Percentiles rank a stretch among this genome's conserved stretches.
Conservation (phyloP, 495 filamentous ascomycete species). For the Lentithecium fluviatile region DNA sequence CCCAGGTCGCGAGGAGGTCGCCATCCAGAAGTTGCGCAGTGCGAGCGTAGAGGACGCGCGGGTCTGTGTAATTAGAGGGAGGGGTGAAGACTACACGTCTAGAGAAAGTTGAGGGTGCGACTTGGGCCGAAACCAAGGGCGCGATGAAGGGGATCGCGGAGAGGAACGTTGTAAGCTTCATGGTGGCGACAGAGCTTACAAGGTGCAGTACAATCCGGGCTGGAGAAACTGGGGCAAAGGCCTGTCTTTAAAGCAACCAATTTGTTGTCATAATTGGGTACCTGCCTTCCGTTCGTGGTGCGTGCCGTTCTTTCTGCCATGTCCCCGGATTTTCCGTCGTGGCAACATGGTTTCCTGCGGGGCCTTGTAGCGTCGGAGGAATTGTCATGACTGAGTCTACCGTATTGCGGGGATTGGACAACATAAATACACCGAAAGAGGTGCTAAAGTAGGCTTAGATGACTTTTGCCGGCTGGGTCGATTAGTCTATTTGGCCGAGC, state of each 20-base stretch:
- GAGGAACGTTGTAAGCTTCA: slow-evolving; percentile 20
- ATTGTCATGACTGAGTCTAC: slow-evolving; percentile 9
- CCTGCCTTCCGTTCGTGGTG: neutral
- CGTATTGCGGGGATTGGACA: slow-evolving; percentile 7
- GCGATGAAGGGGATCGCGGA: neutral
- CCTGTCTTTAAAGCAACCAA: neutral
- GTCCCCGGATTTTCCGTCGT: neutral
- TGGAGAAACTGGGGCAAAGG: neutral
- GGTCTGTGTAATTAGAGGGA: slow-evolving; percentile 47
- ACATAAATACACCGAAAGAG: slow-evolving; percentile 7
- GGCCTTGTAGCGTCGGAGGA: slow-evolving; percentile 24
- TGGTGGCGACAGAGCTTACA: neutral
- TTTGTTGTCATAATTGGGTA: neutral
- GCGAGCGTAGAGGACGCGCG: slow-evolving; percentile 55
- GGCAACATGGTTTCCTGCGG: slow-evolving; percentile 12
- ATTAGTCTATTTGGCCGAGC: neutral
- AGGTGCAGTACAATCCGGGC: neutral
- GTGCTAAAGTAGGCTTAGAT: slow-evolving; percentile 8
- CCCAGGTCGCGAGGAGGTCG: slow-evolving; percentile 64
- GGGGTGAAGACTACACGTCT: slow-evolving; percentile 48
- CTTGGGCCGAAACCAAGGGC: neutral
- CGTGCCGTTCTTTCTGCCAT: neutral
- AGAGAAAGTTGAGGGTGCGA: slow-evolving; percentile 35
- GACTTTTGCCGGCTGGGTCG: slow-evolving; percentile 21
- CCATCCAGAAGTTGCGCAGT: slow-evolving; percentile 50